Conservation (phyloP, 257 asterid genomes). For the Solanum lycopersicoides region DNA sequence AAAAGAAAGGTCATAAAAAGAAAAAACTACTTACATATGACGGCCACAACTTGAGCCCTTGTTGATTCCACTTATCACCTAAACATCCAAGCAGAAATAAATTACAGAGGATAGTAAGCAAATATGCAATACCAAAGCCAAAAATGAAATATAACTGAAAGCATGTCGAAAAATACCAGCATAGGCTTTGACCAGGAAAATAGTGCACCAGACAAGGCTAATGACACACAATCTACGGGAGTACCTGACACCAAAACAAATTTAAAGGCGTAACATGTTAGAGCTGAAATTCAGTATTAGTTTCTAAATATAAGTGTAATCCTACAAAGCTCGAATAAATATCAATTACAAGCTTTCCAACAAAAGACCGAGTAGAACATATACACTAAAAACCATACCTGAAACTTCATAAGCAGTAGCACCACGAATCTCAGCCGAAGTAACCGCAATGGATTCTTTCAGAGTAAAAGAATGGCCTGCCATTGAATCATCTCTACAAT, state of each 20-base stretch:
- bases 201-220: conserved; percentile 87
- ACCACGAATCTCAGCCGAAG: conserved; percentile 54
- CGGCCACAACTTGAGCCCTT: conserved; percentile 88
- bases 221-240: conserved; percentile 92
- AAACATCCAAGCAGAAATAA: neutral
- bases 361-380: neutral
- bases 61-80: conserved; percentile 94
- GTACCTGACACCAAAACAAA: conserved; percentile 47
- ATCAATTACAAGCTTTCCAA: neutral
- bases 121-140: neutral
- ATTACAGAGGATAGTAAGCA: neutral
- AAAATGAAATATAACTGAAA: neutral
- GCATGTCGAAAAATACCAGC: conserved; percentile 42
- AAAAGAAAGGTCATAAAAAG: neutral
- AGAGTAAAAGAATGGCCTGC: conserved; percentile 80
- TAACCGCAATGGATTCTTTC: conserved; percentile 70
- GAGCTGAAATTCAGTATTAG: neutral
- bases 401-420: conserved; percentile 88
- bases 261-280: neutral
- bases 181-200: conserved; percentile 94
- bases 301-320: neutral
- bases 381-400: conserved; percentile 31
- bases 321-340: neutral
- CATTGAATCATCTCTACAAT: conserved; percentile 65
- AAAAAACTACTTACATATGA: conserved; percentile 47